Base-by-base conservation (phyloP, 352 stramenopile genomes). In the Phytophthora pseudosyringae region DNA sequence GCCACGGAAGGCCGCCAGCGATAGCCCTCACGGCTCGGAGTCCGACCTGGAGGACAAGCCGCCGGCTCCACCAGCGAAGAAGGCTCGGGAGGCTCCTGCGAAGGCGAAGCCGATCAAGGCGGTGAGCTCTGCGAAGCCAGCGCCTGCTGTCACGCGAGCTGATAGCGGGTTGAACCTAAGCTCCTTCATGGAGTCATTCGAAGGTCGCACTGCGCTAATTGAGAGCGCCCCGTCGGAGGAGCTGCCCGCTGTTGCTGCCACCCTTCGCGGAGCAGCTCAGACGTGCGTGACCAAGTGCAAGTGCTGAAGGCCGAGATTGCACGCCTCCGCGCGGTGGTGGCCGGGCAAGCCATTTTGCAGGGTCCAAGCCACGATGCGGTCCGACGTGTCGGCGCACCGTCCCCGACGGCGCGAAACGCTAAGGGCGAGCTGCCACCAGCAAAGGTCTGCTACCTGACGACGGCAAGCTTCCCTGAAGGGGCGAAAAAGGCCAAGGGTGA, bases 401-500 rank as follows among this genome's bases (percentile, higher is more conserved):
- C 26, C 25, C 0, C 21, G 15, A 29, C 16, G 18, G 9, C 32
- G 3, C 36, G 15, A 10, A 58, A 63, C 6, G n/a, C 43, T 0
- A 62, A 49, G 31, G 60, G 50, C 4, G 59, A 57, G 16, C 10
- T 38, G 6, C 13, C 29, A 3, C 29, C 29, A 8, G 29, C 28
- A 1, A 9, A 52, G 5, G 8, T 48, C 9, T 40, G 45, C 1
- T 25, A 21, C 28, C 32, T 59, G 7, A 49, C 49, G 11, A 43
- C 15, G 4, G 4, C 15, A 1, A 67, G 49, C 11, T 56, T 60
- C 25, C 48, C 31, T 1, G 49, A 68, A 40, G 18, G 25, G 21
- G 3, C 29, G 12, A 54, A 54, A 40, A 52, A 47, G 39, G 28
- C n/a, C 28, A 58, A 60, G 35, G 49, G 50, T 18, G 50, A 67